Conservation (phyloP, 257 asterid species). For the Solanum chaucha region DNA sequence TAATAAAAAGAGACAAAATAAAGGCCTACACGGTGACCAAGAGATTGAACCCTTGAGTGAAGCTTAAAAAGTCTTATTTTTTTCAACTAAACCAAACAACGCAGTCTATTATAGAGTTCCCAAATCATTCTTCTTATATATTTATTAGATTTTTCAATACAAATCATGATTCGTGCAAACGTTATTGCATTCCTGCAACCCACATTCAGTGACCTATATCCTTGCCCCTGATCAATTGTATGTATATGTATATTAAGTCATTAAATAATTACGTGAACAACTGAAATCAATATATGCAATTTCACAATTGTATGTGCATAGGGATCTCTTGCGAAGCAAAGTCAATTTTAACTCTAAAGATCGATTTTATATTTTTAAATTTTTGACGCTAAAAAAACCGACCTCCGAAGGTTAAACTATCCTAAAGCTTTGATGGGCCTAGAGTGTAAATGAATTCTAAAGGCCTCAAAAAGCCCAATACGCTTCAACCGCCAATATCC, state of each 20-base stretch:
- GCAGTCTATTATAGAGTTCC: neutral
- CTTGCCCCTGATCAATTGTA: neutral
- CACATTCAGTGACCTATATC: no score
- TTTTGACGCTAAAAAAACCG: neutral
- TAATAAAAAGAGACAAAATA: no score
- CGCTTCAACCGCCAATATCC: neutral
- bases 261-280: neutral
- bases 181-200: accelerated
- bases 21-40: no score
- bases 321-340: neutral
- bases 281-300: neutral
- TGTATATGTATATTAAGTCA: neutral
- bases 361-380: neutral
- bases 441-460: neutral
- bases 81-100: neutral
- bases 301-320: neutral
- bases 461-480: neutral
- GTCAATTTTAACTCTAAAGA: neutral
- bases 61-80: no score
- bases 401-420: neutral
- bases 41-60: neutral
- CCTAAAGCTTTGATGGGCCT: neutral
- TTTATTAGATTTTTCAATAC: no score
- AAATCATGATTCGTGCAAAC: neutral
- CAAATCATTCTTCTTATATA: no score